Conservation (phyloP, 148 eudicot species). For the Suaeda aralocaspica region DNA sequence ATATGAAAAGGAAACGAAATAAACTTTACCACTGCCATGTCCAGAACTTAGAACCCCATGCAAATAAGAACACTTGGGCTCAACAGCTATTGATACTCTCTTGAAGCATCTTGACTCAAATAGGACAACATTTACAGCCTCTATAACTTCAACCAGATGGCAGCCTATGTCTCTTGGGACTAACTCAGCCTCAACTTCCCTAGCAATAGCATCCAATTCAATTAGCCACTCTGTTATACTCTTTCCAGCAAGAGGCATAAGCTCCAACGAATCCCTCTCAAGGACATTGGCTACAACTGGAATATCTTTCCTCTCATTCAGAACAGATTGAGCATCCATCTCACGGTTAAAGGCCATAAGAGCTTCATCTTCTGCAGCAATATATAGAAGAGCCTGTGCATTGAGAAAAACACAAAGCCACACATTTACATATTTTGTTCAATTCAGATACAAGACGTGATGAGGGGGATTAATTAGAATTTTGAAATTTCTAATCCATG, state of each 20-base stretch:
- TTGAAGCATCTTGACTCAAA: slow-evolving; percentile 69
- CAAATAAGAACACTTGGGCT: slow-evolving; percentile 76
- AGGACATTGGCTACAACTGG: slow-evolving; percentile 24
- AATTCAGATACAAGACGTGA: not conserved
- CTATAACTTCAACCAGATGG: slow-evolving; percentile 75
- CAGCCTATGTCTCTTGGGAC: slow-evolving; percentile 88
- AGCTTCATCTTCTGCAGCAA: slow-evolving; percentile 88
- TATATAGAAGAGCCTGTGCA: slow-evolving; percentile 67
- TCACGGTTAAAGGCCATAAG: slow-evolving; percentile 62
- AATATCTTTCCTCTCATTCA: slow-evolving; percentile 51
- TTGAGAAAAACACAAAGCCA: slow-evolving; percentile 16
- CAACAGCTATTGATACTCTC: slow-evolving; percentile 61
- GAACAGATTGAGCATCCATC: slow-evolving; percentile 53
- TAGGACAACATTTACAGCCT: slow-evolving; percentile 84
- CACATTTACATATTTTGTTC: slow-evolving; percentile 1
- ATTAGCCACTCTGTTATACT: slow-evolving; percentile 63
- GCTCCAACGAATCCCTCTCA: slow-evolving; percentile 48
- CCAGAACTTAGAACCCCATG: slow-evolving; percentile 70
- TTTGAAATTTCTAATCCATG: not conserved
- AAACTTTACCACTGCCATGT: slow-evolving; percentile 58
- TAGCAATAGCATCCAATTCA: slow-evolving; percentile 70
- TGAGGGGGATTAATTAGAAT: not conserved
- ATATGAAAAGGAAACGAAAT: slow-evolving; percentile 10
- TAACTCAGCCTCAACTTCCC: slow-evolving; percentile 80
- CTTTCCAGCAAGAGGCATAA: slow-evolving; percentile 69